These are phyloP conservation scores for Boletus tylopilopsis DNA, from an alignment of 768 basidiomycete genomes.

Conservation along the genomic window DNA sequence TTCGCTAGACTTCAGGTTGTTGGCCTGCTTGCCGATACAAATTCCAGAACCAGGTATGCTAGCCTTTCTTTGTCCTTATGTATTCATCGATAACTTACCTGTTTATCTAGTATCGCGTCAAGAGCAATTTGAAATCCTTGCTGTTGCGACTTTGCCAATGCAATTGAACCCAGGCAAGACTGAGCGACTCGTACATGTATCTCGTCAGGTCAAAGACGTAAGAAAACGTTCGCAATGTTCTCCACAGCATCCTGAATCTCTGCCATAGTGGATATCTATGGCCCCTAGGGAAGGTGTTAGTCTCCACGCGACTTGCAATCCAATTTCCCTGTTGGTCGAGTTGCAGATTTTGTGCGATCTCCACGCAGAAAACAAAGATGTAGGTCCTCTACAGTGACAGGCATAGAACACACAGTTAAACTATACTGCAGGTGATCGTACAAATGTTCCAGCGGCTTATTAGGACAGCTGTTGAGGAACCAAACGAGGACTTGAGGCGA, in stretches of 20 bases:
- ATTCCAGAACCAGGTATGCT: conserved; percentile 11
- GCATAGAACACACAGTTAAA: not conserved
- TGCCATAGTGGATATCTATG: conserved; percentile 16
- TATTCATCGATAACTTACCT: not conserved
- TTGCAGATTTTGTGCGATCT: conserved; percentile 21
- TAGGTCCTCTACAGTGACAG: conserved; percentile 7
- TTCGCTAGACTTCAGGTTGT: conserved; percentile 16
- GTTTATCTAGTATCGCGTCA: conserved; percentile 17
- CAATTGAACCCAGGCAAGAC: conserved; percentile 2
- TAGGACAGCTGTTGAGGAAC: conserved; percentile 34
- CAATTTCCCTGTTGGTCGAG: conserved; percentile 25
- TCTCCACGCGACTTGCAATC: conserved; percentile 8
- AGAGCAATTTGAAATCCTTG: conserved; percentile 23
- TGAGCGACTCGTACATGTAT: conserved; percentile 14
- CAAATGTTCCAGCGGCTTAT: conserved; percentile 37
- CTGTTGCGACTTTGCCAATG: conserved; percentile 23
- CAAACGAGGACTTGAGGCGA: conserved; percentile 37
- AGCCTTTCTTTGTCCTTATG: not conserved
- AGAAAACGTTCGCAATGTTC: not conserved
- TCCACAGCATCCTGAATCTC: conserved; percentile 1
- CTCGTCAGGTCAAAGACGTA: conserved; percentile 22
- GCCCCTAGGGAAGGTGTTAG: not conserved
- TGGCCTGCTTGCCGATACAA: conserved; percentile 9
- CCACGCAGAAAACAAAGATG: conserved; percentile 8
- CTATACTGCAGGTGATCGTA: conserved; percentile 11